Percentiles rank a stretch among this genome's conserved stretches.
phyloP scores from a whole-genome alignment of 179 eudicot genomes.

The Camellia oleifera region DNA sequence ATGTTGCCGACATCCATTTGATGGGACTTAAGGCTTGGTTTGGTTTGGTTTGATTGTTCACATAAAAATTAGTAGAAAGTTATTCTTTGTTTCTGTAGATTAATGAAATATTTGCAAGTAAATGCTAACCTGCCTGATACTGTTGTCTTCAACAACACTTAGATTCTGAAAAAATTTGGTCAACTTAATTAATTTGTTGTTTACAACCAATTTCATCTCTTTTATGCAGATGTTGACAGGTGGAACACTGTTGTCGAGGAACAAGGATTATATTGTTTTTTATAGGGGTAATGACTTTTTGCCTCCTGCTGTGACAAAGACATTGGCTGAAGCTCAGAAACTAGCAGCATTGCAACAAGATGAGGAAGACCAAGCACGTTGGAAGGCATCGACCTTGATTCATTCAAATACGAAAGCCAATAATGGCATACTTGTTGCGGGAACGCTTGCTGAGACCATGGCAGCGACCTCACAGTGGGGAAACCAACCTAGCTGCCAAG shows the following conservation, averaged over 20 bases:
- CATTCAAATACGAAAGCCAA: constrained; percentile 29
- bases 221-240: constrained; percentile 78
- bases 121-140: background rate
- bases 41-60: background rate
- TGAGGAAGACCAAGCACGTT: constrained; percentile 73
- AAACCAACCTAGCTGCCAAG: constrained; percentile 54
- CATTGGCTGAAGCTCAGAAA: constrained; percentile 66
- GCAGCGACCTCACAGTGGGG: constrained; percentile 93
- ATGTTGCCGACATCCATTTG: too few relatives aligned
- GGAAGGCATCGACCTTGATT: constrained; percentile 40
- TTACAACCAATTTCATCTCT: constrained; percentile 13
- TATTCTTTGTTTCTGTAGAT: background rate
- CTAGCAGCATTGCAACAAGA: constrained; percentile 42
- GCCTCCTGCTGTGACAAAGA: constrained; percentile 67
- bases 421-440: constrained; percentile 68
- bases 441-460: constrained; percentile 87
- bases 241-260: constrained; percentile 83
- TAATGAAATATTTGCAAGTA: background rate
- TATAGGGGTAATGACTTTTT: constrained; percentile 96
- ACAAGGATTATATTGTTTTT: constrained; percentile 90
- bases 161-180: background rate
- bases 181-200: background rate
- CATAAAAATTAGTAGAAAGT: background rate
- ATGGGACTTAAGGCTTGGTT: too few relatives aligned
- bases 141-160: background rate